A percentile compares a stretch with the other conserved stretches of the same genome.
phyloP scores from a whole-genome alignment of 2,329 filamentous ascomycete genomes.

The Colletotrichum acutatum region DNA sequence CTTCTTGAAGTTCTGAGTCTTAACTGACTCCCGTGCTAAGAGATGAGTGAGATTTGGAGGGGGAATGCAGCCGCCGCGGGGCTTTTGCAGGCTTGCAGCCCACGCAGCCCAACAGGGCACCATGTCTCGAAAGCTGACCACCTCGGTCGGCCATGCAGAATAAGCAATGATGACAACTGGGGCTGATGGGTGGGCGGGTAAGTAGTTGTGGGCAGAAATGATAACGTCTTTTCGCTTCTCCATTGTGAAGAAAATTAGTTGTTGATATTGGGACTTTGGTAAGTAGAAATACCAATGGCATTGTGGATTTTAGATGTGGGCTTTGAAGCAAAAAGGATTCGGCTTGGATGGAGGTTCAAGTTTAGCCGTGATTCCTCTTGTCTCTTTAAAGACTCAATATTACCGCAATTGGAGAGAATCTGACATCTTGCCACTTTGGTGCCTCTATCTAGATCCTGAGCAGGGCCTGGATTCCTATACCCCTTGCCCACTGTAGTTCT shows the following conservation, averaged over 20 bases:
- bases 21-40: background rate
- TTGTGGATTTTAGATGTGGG: background rate
- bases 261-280: background rate
- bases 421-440: background rate
- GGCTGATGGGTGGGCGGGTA: background rate
- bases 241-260: background rate
- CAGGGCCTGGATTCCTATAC: background rate
- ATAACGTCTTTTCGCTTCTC: background rate
- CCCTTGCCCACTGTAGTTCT: background rate
- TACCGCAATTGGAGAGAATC: background rate
- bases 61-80: background rate
- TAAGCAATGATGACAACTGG: conserved; percentile 22
- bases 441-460: background rate
- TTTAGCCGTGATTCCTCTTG: background rate
- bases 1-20: background rate
- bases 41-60: background rate
- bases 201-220: background rate
- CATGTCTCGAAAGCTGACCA: conserved; percentile 16
- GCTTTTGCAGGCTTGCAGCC: background rate
- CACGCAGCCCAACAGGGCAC: background rate
- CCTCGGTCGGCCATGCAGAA: conserved; percentile 21
- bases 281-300: background rate
- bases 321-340: background rate
- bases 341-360: background rate
- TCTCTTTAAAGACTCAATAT: background rate